Conservation (phyloP, 2,329 filamentous ascomycete species). For the Aspergillus viridinutans region DNA sequence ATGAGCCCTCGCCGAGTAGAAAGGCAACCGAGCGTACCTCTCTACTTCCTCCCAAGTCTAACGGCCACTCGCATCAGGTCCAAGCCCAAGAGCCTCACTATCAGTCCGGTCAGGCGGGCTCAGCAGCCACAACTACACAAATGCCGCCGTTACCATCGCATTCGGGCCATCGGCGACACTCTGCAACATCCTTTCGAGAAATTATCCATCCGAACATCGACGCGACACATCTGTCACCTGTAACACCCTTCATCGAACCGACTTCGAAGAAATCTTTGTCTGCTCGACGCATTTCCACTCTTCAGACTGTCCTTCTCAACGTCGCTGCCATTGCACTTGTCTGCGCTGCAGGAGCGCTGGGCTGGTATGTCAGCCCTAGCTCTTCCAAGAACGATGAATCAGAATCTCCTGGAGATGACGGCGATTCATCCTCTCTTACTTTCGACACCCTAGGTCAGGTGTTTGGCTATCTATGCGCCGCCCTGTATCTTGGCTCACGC, state of each 20-base stretch:
- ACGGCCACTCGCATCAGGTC: conserved; percentile 13
- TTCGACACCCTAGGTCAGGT: conserved; percentile 80
- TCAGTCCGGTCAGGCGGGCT: conserved; percentile 1
- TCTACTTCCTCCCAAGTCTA: conserved; percentile 22
- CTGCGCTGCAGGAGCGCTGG: conserved; percentile 73
- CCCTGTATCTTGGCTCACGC: conserved; percentile 82
- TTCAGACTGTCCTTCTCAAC: conserved; percentile 64
- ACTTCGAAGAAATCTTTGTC: conserved; percentile 25
- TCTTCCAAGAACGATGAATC: conserved; percentile 32
- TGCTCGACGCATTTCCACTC: conserved; percentile 30
- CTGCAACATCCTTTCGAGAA: conserved; percentile 39
- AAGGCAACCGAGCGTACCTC: conserved; percentile 29
- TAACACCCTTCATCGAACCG: conserved; percentile 68
- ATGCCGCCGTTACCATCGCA: conserved; percentile 16
- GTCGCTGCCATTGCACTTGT: conserved; percentile 72
- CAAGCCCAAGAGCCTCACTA: background rate
- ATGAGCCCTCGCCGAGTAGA: conserved; percentile 8
- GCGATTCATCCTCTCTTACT: conserved; percentile 42
- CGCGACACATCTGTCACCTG: conserved; percentile 69
- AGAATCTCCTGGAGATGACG: conserved; percentile 21
- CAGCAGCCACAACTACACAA: conserved; percentile 12
- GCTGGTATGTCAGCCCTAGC: conserved; percentile 71
- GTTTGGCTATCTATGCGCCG: conserved; percentile 89
- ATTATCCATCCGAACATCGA: conserved; percentile 54
- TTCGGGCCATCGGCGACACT: conserved; percentile 20